Evolutionary conservation across 345 rosid genomes (phyloP), one percentile per base, ranked within the genome.

Genomic region (Gossypium australe): DNA sequence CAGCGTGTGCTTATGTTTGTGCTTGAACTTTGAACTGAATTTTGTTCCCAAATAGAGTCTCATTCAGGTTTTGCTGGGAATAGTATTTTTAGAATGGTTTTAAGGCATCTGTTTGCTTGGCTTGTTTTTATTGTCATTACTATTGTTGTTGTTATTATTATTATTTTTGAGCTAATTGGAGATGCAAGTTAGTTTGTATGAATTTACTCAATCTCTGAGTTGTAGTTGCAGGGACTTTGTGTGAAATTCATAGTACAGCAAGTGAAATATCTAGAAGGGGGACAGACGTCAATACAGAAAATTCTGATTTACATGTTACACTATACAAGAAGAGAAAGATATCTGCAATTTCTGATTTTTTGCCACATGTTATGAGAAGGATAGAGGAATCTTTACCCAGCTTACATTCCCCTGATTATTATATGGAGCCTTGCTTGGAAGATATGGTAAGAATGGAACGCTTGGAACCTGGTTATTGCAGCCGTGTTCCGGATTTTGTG

Each of bases 401-500:
- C 62, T 75, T 95, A 77, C 25, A 17, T 67, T 82, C 86, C 22
- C 64, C 77, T 12, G 97, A 87, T 72, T 93, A 90, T 82, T 95
- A 84, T 78, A 82, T 81, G 76, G 82, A 87, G 52, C 99, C 99
- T 65, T 79, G 82, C 75, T 80, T 89, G 77, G 75, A 75, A 44
- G 91, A 91, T 75, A 76, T 95, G 83, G 88, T 83, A 65, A 41
- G 82, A 12, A 66, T 69, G 79, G 96, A 88, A 76, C 72, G 82
- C 14, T 67, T 63, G 34, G 88, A 84, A 79, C 94, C 98, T 52
- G 94, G 87, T 71, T 95, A 85, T 81, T 88, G 86, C 82, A 82
- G 92, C 38, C 78, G 84, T 20, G 97, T 93, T 74, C 87, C 89
- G 20, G 86, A 89, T 83, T 91, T 95, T 76, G 83, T 78, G 4